These are phyloP conservation scores for Sclerotinia spermophila DNA, from an alignment of 2,329 filamentous ascomycete genomes.

Conservation along the genomic window DNA sequence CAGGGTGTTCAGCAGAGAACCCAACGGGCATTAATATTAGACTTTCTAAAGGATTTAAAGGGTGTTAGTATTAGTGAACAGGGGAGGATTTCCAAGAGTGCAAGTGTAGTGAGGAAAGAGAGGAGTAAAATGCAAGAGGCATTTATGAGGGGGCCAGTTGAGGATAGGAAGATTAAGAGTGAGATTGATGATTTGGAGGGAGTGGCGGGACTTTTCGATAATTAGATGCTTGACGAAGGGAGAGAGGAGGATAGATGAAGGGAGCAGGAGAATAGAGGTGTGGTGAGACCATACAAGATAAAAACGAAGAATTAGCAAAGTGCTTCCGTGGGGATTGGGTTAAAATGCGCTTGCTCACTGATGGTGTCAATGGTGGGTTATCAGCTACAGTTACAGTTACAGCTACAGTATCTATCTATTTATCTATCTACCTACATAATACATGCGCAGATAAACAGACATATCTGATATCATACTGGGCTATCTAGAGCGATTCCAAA, in stretches of 20 bases:
- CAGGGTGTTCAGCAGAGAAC: constrained; percentile 62
- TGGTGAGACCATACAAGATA: not conserved
- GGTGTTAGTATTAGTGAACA: constrained; percentile 92
- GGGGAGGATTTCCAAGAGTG: constrained; percentile 69
- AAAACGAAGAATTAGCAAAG: not conserved
- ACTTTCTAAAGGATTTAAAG: constrained; percentile 79
- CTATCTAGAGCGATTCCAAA: not conserved
- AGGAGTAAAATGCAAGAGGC: constrained; percentile 62
- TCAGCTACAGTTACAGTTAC: not conserved
- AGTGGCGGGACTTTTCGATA: constrained; percentile 35
- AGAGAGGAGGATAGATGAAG: no score
- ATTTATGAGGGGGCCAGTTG: constrained; percentile 53
- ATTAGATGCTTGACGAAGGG: not conserved
- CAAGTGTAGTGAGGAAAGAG: constrained; percentile 42
- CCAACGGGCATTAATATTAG: constrained; percentile 77
- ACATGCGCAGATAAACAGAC: not conserved
- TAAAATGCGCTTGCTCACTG: not conserved
- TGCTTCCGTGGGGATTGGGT: not conserved
- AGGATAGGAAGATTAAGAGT: constrained; percentile 10
- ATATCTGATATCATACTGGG: no score
- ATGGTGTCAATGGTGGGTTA: not conserved
- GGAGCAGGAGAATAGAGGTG: not conserved
- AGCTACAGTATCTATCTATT: not conserved
- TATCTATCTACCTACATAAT: not conserved
- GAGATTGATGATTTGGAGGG: constrained; percentile 31